A percentile compares a stretch with the other conserved stretches of the same genome.
Conservation (phyloP, 257 asterid species). For the Ehretia macrophylla region DNA sequence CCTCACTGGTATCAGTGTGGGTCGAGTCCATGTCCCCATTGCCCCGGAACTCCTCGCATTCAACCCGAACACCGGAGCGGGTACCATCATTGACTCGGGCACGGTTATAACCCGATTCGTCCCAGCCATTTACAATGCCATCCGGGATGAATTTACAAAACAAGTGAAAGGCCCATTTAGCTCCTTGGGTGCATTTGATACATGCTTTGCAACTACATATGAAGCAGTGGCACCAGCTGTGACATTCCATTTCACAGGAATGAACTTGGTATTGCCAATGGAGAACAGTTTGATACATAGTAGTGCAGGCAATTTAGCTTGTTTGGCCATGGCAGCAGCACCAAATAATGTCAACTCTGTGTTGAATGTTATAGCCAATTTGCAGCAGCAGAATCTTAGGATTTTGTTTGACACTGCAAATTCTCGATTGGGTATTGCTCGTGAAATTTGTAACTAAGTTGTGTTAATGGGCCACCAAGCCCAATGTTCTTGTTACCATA, state of each 20-base stretch:
- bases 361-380: constrained; percentile 72
- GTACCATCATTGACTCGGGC: constrained; percentile 86
- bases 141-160: constrained; percentile 62
- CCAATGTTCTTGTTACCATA: neutral
- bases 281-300: constrained; percentile 86
- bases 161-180: constrained; percentile 58
- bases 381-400: constrained; percentile 91
- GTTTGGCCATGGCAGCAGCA: constrained; percentile 82
- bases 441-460: constrained; percentile 70
- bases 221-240: constrained; percentile 55
- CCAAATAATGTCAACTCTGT: constrained; percentile 64
- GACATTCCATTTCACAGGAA: constrained; percentile 51
- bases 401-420: constrained; percentile 65
- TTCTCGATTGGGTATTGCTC: constrained; percentile 70
- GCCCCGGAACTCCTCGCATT: constrained; percentile 58
- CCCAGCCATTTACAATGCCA: constrained; percentile 49
- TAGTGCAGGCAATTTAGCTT: constrained; percentile 69
- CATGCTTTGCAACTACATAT: constrained; percentile 62
- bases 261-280: constrained; percentile 64
- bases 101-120: constrained; percentile 84
- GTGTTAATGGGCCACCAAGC: neutral
- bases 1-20: constrained; percentile 75
- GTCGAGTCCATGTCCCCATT: constrained; percentile 53
- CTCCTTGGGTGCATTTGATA: constrained; percentile 76
- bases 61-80: constrained; percentile 65